A percentile compares a stretch with the other conserved stretches of the same genome.
Conservation (phyloP, 1,284 basidiomycete species). For the Cutaneotrichosporon curvatum region DNA sequence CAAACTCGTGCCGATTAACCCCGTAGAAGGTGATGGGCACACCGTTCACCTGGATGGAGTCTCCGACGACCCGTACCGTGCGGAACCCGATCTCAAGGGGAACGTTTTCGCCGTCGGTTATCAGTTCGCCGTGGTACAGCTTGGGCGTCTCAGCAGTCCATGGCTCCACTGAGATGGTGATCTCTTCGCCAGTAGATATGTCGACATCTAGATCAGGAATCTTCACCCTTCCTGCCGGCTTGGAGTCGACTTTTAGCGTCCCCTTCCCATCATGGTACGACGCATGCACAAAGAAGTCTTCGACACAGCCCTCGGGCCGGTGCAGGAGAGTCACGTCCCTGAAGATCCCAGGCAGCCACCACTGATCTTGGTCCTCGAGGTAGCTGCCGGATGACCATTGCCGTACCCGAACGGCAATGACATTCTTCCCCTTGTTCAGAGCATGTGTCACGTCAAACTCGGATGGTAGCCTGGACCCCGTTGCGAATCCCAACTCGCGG, state of each 20-base stretch:
- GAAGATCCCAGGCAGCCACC: conserved; percentile 28
- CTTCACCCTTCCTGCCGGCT: conserved; percentile 6
- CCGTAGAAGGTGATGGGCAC: conserved; percentile 19
- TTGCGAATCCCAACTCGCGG: conserved; percentile 11
- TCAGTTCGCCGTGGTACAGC: conserved; percentile 9
- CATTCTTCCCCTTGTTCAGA: conserved; percentile 2
- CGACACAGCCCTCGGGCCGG: conserved; percentile 13
- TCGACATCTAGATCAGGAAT: conserved; percentile 22
- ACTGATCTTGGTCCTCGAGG: conserved; percentile 25
- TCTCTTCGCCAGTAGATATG: conserved; percentile 6
- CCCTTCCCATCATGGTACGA: conserved; percentile 18
- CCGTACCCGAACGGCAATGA: conserved; percentile 18
- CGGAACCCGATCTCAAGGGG: conserved; percentile 25
- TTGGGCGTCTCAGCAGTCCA: conserved; percentile 24
- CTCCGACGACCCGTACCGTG: conserved; percentile 15
- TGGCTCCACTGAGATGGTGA: conserved; percentile 7
- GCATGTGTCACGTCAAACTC: conserved; percentile 21
- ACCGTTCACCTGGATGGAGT: conserved; percentile 24
- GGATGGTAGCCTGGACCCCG: conserved; percentile 15
- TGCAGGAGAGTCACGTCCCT: conserved; percentile 20
- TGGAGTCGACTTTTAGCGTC: conserved; percentile 20
- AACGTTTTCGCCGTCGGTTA: conserved; percentile 9
- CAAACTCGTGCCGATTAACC: conserved; percentile 27
- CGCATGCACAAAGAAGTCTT: conserved; percentile 20
- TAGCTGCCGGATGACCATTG: conserved; percentile 21